phyloP scores from a whole-genome alignment of 1,284 basidiomycete species.

The Sphaerobolus stellatus region DNA sequence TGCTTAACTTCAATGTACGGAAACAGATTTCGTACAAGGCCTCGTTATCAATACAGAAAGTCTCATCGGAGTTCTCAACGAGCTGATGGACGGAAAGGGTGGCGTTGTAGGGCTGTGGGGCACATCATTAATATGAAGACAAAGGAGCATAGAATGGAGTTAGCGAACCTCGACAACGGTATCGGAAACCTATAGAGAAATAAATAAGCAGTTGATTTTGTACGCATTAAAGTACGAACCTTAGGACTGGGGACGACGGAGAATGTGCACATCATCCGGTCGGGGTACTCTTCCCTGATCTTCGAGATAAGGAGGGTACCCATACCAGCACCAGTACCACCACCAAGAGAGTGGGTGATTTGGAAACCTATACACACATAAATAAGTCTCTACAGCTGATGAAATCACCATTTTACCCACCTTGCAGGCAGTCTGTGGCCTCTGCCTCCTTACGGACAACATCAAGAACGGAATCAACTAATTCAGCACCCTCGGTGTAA shows the following conservation, averaged over 20 bases:
- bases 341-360: constrained; percentile 60
- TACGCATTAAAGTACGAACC: constrained; percentile 27
- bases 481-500: constrained; percentile 46
- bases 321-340: constrained; percentile 63
- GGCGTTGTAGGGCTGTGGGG: constrained; percentile 52
- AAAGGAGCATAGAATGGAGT: not conserved
- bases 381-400: constrained; percentile 30
- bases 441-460: constrained; percentile 61
- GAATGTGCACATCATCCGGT: constrained; percentile 64
- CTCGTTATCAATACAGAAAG: constrained; percentile 86
- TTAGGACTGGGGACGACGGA: constrained; percentile 61
- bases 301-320: constrained; percentile 61
- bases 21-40: constrained; percentile 98
- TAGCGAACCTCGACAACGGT: constrained; percentile 48
- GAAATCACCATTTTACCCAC: constrained; percentile 9
- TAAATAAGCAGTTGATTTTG: not conserved
- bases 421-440: constrained; percentile 52
- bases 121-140: not conserved
- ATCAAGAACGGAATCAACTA: constrained; percentile 55
- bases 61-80: constrained; percentile 63
- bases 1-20: constrained; percentile 91
- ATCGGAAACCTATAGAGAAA: constrained; percentile 41
- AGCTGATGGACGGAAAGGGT: constrained; percentile 60
- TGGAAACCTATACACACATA: constrained; percentile 45
- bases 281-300: constrained; percentile 61